These are phyloP conservation scores for Candida sp. DNA, from an alignment of 1,139 yeast genomes.

Conservation along the genomic window DNA sequence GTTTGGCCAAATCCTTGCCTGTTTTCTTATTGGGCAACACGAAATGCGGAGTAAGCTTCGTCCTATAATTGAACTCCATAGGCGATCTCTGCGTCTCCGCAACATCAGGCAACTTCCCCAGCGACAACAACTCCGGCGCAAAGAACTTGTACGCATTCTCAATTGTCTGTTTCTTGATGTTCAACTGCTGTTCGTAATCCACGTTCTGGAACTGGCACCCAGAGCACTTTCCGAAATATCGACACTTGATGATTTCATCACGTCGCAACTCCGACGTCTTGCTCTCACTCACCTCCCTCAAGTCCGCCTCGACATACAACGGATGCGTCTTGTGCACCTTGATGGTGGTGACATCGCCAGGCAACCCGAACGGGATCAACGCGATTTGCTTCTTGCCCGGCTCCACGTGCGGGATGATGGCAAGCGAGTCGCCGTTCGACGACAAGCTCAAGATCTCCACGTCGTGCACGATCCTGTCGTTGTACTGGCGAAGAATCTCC, in stretches of 20 bases:
- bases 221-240: constrained; percentile 53
- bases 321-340: constrained; percentile 83
- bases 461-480: constrained; percentile 61
- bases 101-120: constrained; percentile 57
- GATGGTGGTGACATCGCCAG: constrained; percentile 79
- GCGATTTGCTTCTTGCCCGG: constrained; percentile 46
- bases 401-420: constrained; percentile 62
- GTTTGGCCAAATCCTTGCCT: constrained; percentile 34
- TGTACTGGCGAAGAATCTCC: constrained; percentile 44
- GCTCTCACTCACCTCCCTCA: constrained; percentile 49
- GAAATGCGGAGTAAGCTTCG: constrained; percentile 96
- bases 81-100: constrained; percentile 82
- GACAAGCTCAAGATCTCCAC: constrained; percentile 64
- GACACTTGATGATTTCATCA: constrained; percentile 47
- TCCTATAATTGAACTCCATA: constrained; percentile 73
- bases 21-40: constrained; percentile 67
- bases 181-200: constrained; percentile 71
- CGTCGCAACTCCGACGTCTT: constrained; percentile 53
- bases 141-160: constrained; percentile 81
- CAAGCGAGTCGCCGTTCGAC: constrained; percentile 85
- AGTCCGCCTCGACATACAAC: constrained; percentile 74
- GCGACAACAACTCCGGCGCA: constrained; percentile 52
- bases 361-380: constrained; percentile 84
- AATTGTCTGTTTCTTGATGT: constrained; percentile 74
- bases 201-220: constrained; percentile 95